Conservation (phyloP, 345 rosid genomes). For the Conringia planisiliqua region DNA sequence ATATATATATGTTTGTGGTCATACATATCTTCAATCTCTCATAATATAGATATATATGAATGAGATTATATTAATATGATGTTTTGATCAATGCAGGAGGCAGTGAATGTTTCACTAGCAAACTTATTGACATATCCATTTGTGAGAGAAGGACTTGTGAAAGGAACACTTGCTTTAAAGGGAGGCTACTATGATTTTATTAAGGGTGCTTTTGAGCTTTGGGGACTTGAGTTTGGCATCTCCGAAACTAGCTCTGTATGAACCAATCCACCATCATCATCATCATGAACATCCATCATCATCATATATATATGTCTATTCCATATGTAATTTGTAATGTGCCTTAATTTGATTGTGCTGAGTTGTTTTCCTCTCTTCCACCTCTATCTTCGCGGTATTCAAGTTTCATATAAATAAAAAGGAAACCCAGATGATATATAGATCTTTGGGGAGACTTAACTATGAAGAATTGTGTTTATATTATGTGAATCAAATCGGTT, state of each 20-base stretch:
- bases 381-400: not conserved
- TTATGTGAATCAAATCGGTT: conserved; percentile 21
- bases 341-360: conserved; percentile 25
- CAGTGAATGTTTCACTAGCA: conserved; percentile 91
- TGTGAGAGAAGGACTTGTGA: conserved; percentile 87
- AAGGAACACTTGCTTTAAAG: conserved; percentile 70
- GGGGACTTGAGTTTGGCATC: conserved; percentile 77
- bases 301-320: conserved; percentile 4
- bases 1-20: too few species aligned
- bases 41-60: not conserved
- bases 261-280: conserved; percentile 41
- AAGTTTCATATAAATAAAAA: conserved; percentile 5
- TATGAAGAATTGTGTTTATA: not conserved
- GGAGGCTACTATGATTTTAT: conserved; percentile 92
- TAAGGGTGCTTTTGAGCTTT: conserved; percentile 85
- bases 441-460: not conserved
- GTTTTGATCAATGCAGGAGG: conserved; percentile 56
- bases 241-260: conserved; percentile 82
- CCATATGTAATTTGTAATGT: conserved; percentile 27
- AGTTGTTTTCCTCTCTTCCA: conserved; percentile 14
- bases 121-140: conserved; percentile 87
- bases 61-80: not conserved
- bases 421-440: not conserved
- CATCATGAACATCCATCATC: conserved; percentile 27
- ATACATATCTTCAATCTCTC: conserved; percentile 49